A percentile compares a stretch with the other conserved stretches of the same genome.
Evolutionary conservation across 2,329 filamentous ascomycete genomes (phyloP).

Genomic region (Phoma sp.): DNA sequence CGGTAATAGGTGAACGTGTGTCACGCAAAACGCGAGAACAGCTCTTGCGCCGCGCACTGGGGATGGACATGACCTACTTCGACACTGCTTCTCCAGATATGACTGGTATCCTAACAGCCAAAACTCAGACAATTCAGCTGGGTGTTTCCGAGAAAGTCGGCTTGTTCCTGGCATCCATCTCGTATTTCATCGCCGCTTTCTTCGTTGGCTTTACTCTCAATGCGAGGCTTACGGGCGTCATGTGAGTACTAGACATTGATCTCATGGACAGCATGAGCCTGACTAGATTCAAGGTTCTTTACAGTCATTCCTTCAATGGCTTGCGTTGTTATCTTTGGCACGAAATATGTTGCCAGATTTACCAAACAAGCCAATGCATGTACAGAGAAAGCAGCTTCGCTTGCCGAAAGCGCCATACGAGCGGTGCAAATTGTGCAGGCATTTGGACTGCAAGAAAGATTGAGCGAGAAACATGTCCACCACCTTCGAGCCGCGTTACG

Average conservation of each 20-base stretch:
- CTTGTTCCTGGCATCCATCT: slow-evolving; percentile 54
- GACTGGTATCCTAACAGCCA: slow-evolving; percentile 53
- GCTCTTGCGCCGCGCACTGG: slow-evolving; percentile 55
- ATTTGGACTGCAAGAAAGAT: slow-evolving; percentile 51
- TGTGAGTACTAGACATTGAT: slow-evolving; percentile 26
- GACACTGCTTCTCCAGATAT: slow-evolving; percentile 58
- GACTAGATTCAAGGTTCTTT: slow-evolving; percentile 33
- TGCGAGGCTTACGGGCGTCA: slow-evolving; percentile 50
- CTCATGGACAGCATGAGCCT: too few relatives aligned
- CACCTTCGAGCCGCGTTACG: slow-evolving; percentile 44
- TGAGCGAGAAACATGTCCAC: slow-evolving; percentile 47
- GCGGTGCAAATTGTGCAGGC: slow-evolving; percentile 57
- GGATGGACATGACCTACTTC: slow-evolving; percentile 60
- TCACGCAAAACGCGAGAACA: slow-evolving; percentile 55
- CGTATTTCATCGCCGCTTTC: slow-evolving; percentile 55
- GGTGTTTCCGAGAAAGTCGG: slow-evolving; percentile 57
- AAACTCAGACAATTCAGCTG: slow-evolving; percentile 54
- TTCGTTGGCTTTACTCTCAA: slow-evolving; percentile 54
- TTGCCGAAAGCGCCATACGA: slow-evolving; percentile 54
- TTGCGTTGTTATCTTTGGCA: slow-evolving; percentile 51
- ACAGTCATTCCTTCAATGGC: slow-evolving; percentile 58
- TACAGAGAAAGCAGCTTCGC: slow-evolving; percentile 51
- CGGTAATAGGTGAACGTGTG: slow-evolving; percentile 57
- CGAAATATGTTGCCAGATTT: slow-evolving; percentile 49
- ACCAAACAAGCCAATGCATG: slow-evolving; percentile 47